Base-by-base conservation (phyloP, 2,329 filamentous ascomycete genomes). In the Akanthomyces dipterigenus region DNA sequence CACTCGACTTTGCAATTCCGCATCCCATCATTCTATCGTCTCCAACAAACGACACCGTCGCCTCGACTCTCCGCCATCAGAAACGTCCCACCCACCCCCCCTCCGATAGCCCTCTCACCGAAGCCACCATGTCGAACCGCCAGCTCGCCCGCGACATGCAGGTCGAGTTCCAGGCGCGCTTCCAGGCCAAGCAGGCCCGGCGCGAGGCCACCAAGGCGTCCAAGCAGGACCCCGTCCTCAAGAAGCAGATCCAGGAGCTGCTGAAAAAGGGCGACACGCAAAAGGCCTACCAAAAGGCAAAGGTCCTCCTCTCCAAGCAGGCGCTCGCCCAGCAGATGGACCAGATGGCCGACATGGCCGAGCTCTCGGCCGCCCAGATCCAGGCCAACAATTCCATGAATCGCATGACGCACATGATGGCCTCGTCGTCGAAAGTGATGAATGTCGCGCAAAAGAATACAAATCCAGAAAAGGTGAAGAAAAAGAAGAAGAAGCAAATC, bases 371-470 rank as follows among this genome's bases (percentile, higher is more conserved):
- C 51, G 80, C 82, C 3, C 83, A 86, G 76, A 85, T 86, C 72
- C 82, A 86, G 75, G 82, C 83, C 70, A 86, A 86, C 74, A 86
- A 85, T 66, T 76, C 82, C 61, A 85, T 86, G 82, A 86, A 86
- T 74, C 80, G 82, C 65, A 86, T 86, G 83, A 85, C 83, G 62
- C 73, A 80, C 68, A 85, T 85, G 82, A 85, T 86, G 82, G 79
- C 79, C 26, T 80, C 82, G 72, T 84, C 81, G 5, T 83, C 81
- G 40, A 76, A 78, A 54, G 84, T 82, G 11, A 85, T 86, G 83
- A 79, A 75, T 64, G 77, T 79, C 8, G 83, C 83, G 2, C 83
- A 85, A 75, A 79, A 78, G 69, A 83, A 74, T 65, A 80, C 81
- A 69, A 86, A 85, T 67, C 82, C 83, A 0, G 83, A 86, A 71